phyloP scores from a whole-genome alignment of 2,329 filamentous ascomycete species.

The Cercospora beticola region DNA sequence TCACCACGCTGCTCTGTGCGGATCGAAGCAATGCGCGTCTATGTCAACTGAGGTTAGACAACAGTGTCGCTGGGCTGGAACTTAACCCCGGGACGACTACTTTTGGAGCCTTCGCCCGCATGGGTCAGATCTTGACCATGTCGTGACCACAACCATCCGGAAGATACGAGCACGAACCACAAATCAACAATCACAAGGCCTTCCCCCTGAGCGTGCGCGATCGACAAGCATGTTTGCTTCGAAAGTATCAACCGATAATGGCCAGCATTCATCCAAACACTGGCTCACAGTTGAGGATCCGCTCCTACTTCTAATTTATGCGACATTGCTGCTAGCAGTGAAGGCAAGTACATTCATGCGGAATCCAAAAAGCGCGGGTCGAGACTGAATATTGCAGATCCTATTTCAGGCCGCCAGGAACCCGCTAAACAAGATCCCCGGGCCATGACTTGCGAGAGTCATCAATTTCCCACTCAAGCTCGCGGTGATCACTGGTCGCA shows the following conservation, averaged over 20 bases:
- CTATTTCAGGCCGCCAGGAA: slow-evolving; percentile 7
- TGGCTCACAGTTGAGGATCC: background rate
- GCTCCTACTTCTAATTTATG: background rate
- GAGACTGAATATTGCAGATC: background rate
- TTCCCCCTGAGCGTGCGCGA: too few species aligned
- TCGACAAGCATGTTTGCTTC: background rate
- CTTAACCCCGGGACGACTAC: background rate
- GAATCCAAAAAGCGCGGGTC: too few species aligned
- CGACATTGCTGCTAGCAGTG: background rate
- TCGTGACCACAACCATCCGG: too few species aligned
- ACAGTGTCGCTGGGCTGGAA: background rate
- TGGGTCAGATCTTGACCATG: too few species aligned
- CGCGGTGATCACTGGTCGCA: slow-evolving; percentile 40
- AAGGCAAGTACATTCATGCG: background rate
- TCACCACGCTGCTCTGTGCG: background rate
- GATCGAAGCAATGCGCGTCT: background rate
- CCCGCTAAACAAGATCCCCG: slow-evolving; percentile 34
- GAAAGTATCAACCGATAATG: too few species aligned
- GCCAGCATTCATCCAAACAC: background rate
- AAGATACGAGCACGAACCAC: too few species aligned
- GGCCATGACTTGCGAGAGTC: slow-evolving; percentile 31
- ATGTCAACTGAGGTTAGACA: background rate
- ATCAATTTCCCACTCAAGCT: slow-evolving; percentile 38
- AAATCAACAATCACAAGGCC: too few species aligned
- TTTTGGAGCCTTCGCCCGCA: too few species aligned